Base-by-base conservation (phyloP, 805 yeast genomes). In the Wickerhamiella cacticola region DNA sequence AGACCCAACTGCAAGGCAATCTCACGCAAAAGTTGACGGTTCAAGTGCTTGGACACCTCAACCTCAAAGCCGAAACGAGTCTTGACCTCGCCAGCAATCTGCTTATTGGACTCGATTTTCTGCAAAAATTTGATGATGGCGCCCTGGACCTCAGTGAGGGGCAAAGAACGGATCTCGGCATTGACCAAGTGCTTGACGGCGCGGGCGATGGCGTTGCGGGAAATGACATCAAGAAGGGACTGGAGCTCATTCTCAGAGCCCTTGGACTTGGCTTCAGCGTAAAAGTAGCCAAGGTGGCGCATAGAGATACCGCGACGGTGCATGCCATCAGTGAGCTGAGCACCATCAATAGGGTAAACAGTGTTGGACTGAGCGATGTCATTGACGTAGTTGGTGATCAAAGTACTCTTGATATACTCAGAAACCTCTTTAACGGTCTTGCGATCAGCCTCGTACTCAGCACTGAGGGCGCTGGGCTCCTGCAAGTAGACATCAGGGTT, bases 241-340 rank as follows among this genome's bases (percentile, higher is more conserved):
- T 24, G 23, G 12, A 19, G 12, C 13, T 23, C 21, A 5, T 22
- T 18, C 29, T 39, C 29, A n/a, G n/a, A n/a, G n/a, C n/a, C n/a
- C 5, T 65, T 56, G 51, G 75, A 68, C 53, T 63, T 62, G 34
- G 62, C 65, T 35, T 65, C 66, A 35, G 63, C 58, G 19, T 79
- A 79, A 53, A 84, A 60, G 15, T 59, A 63, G 51, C 96, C 96
- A 58, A 89, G 71, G 60, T 89, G 89, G 68, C 97, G 81, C 65
- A 88, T 61, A 63, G 86, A 88, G 62, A 89, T 79, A 70, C 98
- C 98, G 48, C 71, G 69, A 53, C 74, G 75, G 64, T 92, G 98
- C 65, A 89, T 64, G 46, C 72, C 61, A 36, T 71, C 68, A 16
- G 83, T 67, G 56, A 92, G 73, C 58, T 87, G 92, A 3, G 65